A percentile compares a stretch with the other conserved stretches of the same genome.
Evolutionary conservation across 768 basidiomycete species (phyloP).

Genomic region (Symmetrospora coprosmae): DNA sequence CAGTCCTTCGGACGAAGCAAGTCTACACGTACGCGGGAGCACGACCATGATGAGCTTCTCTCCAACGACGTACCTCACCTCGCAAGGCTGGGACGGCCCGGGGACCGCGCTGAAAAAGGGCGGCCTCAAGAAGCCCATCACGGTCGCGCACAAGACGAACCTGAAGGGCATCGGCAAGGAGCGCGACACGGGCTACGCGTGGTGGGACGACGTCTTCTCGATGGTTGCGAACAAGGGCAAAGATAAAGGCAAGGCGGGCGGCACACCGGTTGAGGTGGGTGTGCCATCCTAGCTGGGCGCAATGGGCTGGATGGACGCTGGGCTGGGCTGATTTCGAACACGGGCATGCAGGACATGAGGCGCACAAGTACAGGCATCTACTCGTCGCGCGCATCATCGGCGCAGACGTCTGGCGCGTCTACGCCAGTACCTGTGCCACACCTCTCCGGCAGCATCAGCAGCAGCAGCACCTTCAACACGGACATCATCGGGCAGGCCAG

Average conservation of each 20-base stretch:
- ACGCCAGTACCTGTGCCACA: neutral
- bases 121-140: slow-evolving; percentile 28
- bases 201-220: slow-evolving; percentile 32
- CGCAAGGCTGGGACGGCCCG: slow-evolving; percentile 29
- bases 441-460: neutral
- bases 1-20: too few relatives aligned
- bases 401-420: neutral
- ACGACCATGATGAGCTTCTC: slow-evolving; percentile 22
- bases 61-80: slow-evolving; percentile 27
- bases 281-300: neutral
- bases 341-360: neutral
- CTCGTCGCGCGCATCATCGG: slow-evolving; percentile 20
- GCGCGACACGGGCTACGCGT: slow-evolving; percentile 29
- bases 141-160: slow-evolving; percentile 31
- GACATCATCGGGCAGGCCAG: slow-evolving; percentile 29
- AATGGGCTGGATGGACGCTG: neutral
- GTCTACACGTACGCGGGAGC: too few relatives aligned
- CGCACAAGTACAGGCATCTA: slow-evolving; percentile 31
- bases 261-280: neutral
- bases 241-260: neutral
- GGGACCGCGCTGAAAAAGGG: slow-evolving; percentile 25
- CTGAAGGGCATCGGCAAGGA: slow-evolving; percentile 29
- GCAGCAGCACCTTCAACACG: slow-evolving; percentile 22
- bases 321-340: too few relatives aligned
- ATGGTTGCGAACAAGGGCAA: slow-evolving; percentile 28